phyloP scores from a whole-genome alignment of 108 stramenopile genomes.

The Fistulifera pelliculosa region DNA sequence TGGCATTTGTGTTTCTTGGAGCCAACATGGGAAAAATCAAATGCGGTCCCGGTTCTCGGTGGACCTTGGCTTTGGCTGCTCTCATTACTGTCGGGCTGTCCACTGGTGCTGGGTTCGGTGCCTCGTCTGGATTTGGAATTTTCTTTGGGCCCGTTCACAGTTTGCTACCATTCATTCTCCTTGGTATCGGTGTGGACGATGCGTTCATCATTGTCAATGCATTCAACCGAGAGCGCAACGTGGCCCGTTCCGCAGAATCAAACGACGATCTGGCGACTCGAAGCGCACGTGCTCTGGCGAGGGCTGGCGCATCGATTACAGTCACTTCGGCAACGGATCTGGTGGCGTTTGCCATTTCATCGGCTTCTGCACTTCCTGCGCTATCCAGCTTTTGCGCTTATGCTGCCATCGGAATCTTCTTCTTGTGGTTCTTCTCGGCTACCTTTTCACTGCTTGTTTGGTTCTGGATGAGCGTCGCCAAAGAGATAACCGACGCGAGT shows the following conservation, averaged over 20 bases:
- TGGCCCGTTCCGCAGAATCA: slow-evolving; percentile 28
- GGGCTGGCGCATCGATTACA: slow-evolving; percentile 51
- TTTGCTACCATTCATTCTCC: slow-evolving; percentile 70
- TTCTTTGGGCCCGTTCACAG: slow-evolving; percentile 71
- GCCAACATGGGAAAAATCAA: slow-evolving; percentile 42
- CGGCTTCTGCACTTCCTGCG: slow-evolving; percentile 54
- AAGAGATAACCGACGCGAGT: slow-evolving; percentile 57
- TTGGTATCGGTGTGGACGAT: slow-evolving; percentile 84
- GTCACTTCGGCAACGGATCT: slow-evolving; percentile 77
- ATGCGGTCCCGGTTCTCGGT: slow-evolving; percentile 44
- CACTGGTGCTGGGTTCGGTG: slow-evolving; percentile 63
- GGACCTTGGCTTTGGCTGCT: slow-evolving; percentile 44
- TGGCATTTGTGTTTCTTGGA: slow-evolving; percentile 48
- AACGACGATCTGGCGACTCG: slow-evolving; percentile 31
- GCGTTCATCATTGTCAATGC: slow-evolving; percentile 76
- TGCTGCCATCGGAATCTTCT: slow-evolving; percentile 57
- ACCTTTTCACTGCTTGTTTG: slow-evolving; percentile 53
- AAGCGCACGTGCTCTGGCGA: slow-evolving; percentile 33
- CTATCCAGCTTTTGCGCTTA: slow-evolving; percentile 71
- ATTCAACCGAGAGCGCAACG: slow-evolving; percentile 52
- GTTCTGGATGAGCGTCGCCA: slow-evolving; percentile 73
- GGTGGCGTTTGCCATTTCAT: slow-evolving; percentile 69
- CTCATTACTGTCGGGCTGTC: slow-evolving; percentile 44
- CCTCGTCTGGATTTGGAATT: slow-evolving; percentile 49
- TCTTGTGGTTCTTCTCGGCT: slow-evolving; percentile 60